Percentiles rank a stretch among this genome's conserved stretches.
Evolutionary conservation across 805 yeast genomes (phyloP).

Genomic region (Vanderwaltozyma yarrowii): DNA sequence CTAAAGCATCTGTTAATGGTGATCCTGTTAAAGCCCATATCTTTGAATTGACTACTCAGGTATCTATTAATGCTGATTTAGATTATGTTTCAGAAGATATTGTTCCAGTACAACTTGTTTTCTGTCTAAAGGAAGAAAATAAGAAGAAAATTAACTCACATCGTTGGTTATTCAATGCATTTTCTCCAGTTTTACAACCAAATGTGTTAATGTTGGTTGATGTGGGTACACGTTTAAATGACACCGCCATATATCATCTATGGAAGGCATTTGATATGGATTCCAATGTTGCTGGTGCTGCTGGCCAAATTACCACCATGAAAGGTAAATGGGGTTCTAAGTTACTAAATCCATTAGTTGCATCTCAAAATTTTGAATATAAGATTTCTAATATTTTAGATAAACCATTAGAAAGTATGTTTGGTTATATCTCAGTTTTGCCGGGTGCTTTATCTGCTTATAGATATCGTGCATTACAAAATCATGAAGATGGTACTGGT

Average conservation of each 20-base stretch:
- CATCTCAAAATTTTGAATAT: constrained; percentile 93
- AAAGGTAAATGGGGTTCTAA: constrained; percentile 82
- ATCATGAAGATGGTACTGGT: constrained; percentile 85
- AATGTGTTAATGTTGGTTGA: constrained; percentile 82
- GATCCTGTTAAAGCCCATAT: constrained; percentile 88
- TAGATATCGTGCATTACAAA: constrained; percentile 75
- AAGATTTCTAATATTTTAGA: constrained; percentile 94
- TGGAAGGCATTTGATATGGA: constrained; percentile 98
- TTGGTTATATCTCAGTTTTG: constrained; percentile 86
- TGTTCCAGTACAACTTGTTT: constrained; percentile 89
- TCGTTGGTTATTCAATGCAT: constrained; percentile 93
- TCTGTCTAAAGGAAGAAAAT: constrained; percentile 87
- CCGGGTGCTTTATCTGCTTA: constrained; percentile 97
- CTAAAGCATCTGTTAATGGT: constrained; percentile 87
- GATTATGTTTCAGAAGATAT: constrained; percentile 85
- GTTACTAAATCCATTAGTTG: constrained; percentile 81
- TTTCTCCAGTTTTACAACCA: constrained; percentile 87
- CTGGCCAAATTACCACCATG: constrained; percentile 95
- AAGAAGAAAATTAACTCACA: constrained; percentile 94
- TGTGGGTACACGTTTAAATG: constrained; percentile 96
- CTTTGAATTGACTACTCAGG: constrained; percentile 93
- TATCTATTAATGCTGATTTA: constrained; percentile 79
- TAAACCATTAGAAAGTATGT: constrained; percentile 84
- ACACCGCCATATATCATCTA: constrained; percentile 76
- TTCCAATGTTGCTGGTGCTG: constrained; percentile 97